These are phyloP conservation scores for Chimonanthus salicifolius DNA, from an alignment of 164 flowering plant species.

Conservation along the genomic window DNA sequence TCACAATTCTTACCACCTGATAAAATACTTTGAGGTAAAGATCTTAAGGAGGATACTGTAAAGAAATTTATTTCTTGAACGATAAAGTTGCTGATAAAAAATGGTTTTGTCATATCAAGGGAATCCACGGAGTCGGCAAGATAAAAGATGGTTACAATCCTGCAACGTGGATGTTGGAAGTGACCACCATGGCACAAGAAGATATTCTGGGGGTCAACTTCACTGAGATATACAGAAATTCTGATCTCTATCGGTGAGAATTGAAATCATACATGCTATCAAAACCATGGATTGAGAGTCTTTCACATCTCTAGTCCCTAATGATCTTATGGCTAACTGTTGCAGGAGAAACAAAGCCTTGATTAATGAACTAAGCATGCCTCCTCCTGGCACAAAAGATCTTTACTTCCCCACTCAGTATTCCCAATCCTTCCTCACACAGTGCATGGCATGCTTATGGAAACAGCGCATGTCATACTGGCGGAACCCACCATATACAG, in stretches of 20 bases:
- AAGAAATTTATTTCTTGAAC: neutral
- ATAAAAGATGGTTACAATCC: constrained; percentile 31
- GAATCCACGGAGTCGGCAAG: constrained; percentile 22
- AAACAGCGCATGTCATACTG: constrained; percentile 67
- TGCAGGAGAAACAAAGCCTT: constrained; percentile 37
- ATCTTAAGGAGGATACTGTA: neutral
- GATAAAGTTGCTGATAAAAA: neutral
- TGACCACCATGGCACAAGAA: constrained; percentile 27
- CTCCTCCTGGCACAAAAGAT: constrained; percentile 33
- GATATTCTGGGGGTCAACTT: constrained; percentile 25
- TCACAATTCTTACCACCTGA: constrained; percentile 32
- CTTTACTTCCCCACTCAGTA: constrained; percentile 42
- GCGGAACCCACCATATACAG: constrained; percentile 58
- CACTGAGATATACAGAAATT: constrained; percentile 22
- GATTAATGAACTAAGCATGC: constrained; percentile 27
- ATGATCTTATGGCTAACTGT: neutral
- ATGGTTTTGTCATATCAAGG: constrained; percentile 19
- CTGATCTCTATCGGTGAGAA: constrained; percentile 21
- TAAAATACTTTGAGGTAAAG: constrained; percentile 56
- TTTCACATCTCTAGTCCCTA: neutral
- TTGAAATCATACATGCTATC: neutral
- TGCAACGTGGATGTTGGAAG: constrained; percentile 41
- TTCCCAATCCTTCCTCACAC: constrained; percentile 35
- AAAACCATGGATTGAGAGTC: neutral
- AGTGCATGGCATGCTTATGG: constrained; percentile 59